Evolutionary conservation across 2,329 filamentous ascomycete genomes (phyloP), one percentile per base, ranked within the genome.

Genomic region (Ambrosiella beaveri): DNA sequence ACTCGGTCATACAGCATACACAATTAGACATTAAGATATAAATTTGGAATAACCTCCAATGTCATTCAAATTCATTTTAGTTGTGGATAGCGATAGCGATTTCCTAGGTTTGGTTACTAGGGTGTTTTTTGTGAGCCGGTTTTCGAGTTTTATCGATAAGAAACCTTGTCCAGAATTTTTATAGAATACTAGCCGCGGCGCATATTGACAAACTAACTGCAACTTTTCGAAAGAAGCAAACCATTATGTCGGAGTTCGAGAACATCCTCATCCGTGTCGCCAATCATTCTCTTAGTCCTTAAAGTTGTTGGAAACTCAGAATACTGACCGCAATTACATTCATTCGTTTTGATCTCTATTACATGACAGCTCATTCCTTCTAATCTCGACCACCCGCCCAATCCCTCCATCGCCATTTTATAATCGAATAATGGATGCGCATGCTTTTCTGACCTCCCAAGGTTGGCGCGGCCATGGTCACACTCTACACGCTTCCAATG

Each of bases 381-480:
- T 27, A 5, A 27, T 27, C 2, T 27, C 27, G 27, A 27, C 27
- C 27, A 27, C 27, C 27, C 27, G 27, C 3, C 27, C 2, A 27
- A 27, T 4, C 27, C 27, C 27, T 27, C 27, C 27, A 27, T 27
- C 27, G 27, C 27, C 12, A 27, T 36, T 44, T 36, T 13, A 13
- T 36, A 50, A 19, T 17, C 9, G 15, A 41, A 2, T 39, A 40
- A 96, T 97, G 90, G 79, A 97, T 70, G 86, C 90, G 58, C 78
- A 86, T 68, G 85, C 85, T 65, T 84, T 93, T 65, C 82, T 97
- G 64, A 82, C 83, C 64, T 79, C 82, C 64, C 89, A 95, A 70
- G 91, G 91, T 68, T 97, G 91, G 91, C 82, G 85, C 60, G 91
- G 91, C 63, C 80, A 82, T 41, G 91, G 91, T 62, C 88, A 95